Percentiles rank a stretch among this genome's conserved stretches.
These are phyloP conservation scores for Cenchrus purpureus DNA, from an alignment of 176 grass and related monocot genomes.

Conservation along the genomic window DNA sequence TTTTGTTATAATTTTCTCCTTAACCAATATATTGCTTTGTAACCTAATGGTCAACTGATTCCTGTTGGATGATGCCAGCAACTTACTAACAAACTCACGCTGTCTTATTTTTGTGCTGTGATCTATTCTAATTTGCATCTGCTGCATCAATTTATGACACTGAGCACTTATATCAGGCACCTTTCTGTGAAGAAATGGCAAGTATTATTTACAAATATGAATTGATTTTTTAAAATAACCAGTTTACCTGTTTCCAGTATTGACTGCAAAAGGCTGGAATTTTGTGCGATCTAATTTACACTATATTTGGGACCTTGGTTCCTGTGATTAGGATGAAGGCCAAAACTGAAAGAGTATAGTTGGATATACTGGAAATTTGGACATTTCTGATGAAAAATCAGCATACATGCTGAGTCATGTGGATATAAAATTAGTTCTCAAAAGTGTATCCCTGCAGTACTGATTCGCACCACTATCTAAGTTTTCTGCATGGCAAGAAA, in stretches of 20 bases:
- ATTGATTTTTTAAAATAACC: neutral
- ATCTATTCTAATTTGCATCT: neutral
- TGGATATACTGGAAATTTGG: neutral
- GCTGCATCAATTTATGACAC: neutral
- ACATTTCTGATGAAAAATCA: slow-evolving; percentile 12
- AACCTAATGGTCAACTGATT: neutral
- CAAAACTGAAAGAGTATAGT: slow-evolving; percentile 3
- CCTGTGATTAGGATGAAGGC: neutral
- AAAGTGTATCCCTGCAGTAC: neutral
- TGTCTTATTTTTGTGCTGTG: neutral
- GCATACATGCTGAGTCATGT: neutral
- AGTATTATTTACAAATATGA: slow-evolving; percentile 27
- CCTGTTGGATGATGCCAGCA: slow-evolving; percentile 13
- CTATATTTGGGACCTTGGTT: neutral
- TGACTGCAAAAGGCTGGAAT: neutral
- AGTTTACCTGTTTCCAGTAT: neutral
- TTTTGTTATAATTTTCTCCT: neutral
- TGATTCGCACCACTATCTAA: slow-evolving; percentile 1
- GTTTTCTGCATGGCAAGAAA: slow-evolving; percentile 27
- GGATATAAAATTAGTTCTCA: slow-evolving; percentile 28
- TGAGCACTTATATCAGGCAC: neutral
- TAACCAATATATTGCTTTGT: slow-evolving; percentile 3
- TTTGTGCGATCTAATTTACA: neutral
- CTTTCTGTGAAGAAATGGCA: neutral
- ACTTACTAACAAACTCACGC: neutral